Conservation (phyloP, 495 filamentous ascomycete genomes). For the Aspergillus haitiensis region DNA sequence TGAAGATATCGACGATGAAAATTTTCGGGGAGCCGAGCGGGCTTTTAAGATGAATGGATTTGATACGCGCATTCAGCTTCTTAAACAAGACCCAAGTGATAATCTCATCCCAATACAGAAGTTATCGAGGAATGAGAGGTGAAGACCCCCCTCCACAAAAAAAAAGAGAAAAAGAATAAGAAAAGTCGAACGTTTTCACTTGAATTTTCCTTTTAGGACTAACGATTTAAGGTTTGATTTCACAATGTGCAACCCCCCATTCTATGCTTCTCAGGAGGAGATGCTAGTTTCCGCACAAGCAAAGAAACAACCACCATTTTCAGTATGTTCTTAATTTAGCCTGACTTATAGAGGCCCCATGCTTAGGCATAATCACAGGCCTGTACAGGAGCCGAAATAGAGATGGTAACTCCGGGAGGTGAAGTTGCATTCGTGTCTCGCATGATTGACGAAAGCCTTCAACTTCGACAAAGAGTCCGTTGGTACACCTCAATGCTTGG, state of each 20-base stretch:
- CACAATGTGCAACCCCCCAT: conserved; percentile 92
- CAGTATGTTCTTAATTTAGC: conserved; percentile 37
- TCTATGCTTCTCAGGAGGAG: conserved; percentile 74
- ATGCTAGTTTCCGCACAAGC: conserved; percentile 61
- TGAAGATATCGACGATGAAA: conserved; percentile 75
- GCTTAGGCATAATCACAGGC: conserved; percentile 35
- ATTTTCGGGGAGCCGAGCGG: conserved; percentile 58
- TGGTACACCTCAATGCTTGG: conserved; percentile 97
- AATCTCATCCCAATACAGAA: conserved; percentile 57
- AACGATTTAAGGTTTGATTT: conserved; percentile 67
- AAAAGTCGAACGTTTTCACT: too few species aligned
- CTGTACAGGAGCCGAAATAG: conserved; percentile 77
- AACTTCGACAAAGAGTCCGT: conserved; percentile 57
- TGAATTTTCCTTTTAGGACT: not conserved
- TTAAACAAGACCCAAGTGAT: conserved; percentile 51
- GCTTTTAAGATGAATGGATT: conserved; percentile 68
- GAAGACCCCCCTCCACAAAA: not conserved
- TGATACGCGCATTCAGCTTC: conserved; percentile 61
- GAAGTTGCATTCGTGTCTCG: conserved; percentile 77
- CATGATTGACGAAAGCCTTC: conserved; percentile 72
- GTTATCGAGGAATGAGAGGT: conserved; percentile 52
- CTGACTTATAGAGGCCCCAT: not conserved
- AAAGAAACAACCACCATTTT: conserved; percentile 69
- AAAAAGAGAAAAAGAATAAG: too few species aligned
- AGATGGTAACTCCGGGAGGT: conserved; percentile 87